These are phyloP conservation scores for Lasiodiplodia sp. DNA, from an alignment of 2,329 filamentous ascomycete species.

Conservation along the genomic window DNA sequence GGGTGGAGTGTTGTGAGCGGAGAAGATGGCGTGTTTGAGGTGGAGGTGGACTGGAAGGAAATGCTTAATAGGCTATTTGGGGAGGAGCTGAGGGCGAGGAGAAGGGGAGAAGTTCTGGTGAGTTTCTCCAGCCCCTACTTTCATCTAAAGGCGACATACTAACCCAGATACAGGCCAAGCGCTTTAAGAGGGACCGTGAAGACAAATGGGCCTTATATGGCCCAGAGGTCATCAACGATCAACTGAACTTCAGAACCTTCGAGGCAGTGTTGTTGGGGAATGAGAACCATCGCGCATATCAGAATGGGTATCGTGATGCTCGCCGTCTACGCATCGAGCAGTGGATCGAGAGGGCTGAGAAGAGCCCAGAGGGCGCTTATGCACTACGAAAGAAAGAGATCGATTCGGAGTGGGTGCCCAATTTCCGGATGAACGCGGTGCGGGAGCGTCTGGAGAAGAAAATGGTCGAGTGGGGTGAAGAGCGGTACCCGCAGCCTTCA, in stretches of 20 bases:
- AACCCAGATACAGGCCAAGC: not conserved
- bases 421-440: constrained; percentile 13
- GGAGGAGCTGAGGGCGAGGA: constrained; percentile 16
- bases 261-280: constrained; percentile 11
- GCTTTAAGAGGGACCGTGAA: constrained; percentile 6
- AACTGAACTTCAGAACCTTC: constrained; percentile 13
- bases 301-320: constrained; percentile 15
- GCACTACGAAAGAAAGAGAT: constrained; percentile 8
- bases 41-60: constrained; percentile 2
- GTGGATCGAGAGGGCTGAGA: not conserved
- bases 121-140: not conserved
- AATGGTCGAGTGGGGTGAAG: constrained; percentile 14
- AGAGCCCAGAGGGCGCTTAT: not conserved
- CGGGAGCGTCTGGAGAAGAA: constrained; percentile 3
- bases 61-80: constrained; percentile 5
- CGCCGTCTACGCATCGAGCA: constrained; percentile 7
- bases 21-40: not conserved
- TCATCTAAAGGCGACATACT: not conserved
- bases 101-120: constrained; percentile 4
- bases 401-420: constrained; percentile 12
- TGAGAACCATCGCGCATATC: constrained; percentile 13
- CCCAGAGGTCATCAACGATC: not conserved
- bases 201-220: constrained; percentile 6
- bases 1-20: constrained; percentile 7
- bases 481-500: not conserved